Base-by-base conservation (phyloP, 225 moss, liverwort and hornwort genomes). In the Sphagnum tenellum region DNA sequence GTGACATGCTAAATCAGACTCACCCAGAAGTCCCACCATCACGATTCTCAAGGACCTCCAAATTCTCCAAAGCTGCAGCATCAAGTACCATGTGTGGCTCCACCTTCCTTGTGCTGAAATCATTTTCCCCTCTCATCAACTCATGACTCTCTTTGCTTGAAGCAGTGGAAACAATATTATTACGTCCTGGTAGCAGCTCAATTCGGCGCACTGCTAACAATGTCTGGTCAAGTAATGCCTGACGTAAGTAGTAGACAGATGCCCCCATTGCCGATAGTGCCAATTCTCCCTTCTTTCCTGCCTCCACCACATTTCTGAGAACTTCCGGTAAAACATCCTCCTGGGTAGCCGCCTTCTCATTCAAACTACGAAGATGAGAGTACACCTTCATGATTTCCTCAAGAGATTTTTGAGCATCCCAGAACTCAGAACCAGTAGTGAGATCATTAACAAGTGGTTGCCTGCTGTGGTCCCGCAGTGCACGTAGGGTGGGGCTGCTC, bases 41-140 rank as follows among this genome's bases (percentile, higher is more conserved):
- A 69, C 65, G 68, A 71, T 93, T 98, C 70, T 98, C 98, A 66
- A 93, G 70, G 57, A 98, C 73, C 80, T 98, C 98, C 77, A 98
- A 72, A 57, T 93, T 98, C 71, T 89, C 93, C 64, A 98, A 64
- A 44, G 93, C 93, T 61, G 98, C 89, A 73, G 90, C 83, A 76
- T 98, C 98, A 74, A 98, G 70, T 57, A 86, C 47, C 98, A 98
- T 86, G 72, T 89, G 67, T 47, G 90, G 87, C 74, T 90, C 78
- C 61, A 74, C 47, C 47, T 65, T 75, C 62, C 61, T 66, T 46
- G 72, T 62, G 47, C 59, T 50, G 64, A 64, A 59, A 69, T 75
- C 77, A 29, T 69, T 51, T 29, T 65, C 73, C 29, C 13, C 55
- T 57, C 59, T 73, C 59, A 47, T 74, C 69, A 73, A 64, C 66